Evolutionary conservation across 2,329 filamentous ascomycete genomes (phyloP).

Genomic region (Venturia asperata): DNA sequence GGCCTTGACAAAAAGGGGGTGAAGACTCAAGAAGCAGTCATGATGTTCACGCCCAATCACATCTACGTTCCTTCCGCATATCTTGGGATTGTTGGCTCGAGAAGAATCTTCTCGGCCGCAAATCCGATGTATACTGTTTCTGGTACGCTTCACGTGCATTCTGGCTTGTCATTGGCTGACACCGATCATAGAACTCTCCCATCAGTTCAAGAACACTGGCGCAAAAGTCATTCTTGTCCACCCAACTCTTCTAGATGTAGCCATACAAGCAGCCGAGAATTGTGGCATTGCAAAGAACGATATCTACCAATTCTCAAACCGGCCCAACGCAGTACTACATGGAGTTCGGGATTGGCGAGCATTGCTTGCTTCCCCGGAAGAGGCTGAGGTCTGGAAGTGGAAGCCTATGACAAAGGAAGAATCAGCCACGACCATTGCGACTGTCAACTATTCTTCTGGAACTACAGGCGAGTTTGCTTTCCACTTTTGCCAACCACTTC

Average conservation of each 20-base stretch:
- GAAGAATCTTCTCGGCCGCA: slow-evolving; percentile 47
- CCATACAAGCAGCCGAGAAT: slow-evolving; percentile 27
- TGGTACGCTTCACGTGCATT: slow-evolving; percentile 28
- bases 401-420: slow-evolving; percentile 27
- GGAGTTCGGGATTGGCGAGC: slow-evolving; percentile 30
- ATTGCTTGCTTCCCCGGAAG: slow-evolving; percentile 26
- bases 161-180: slow-evolving; percentile 2
- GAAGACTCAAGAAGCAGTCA: slow-evolving; percentile 42
- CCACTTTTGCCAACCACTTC: background rate
- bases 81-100: slow-evolving; percentile 45
- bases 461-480: slow-evolving; percentile 35
- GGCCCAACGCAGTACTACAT: slow-evolving; percentile 24
- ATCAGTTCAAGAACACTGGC: slow-evolving; percentile 32
- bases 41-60: slow-evolving; percentile 49
- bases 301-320: slow-evolving; percentile 31
- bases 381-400: slow-evolving; percentile 28
- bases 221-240: slow-evolving; percentile 30
- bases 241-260: slow-evolving; percentile 27
- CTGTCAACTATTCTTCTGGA: slow-evolving; percentile 47
- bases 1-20: slow-evolving; percentile 42
- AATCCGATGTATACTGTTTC: slow-evolving; percentile 47
- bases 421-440: slow-evolving; percentile 31
- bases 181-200: slow-evolving; percentile 27
- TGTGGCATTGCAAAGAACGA: slow-evolving; percentile 28
- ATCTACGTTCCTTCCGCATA: slow-evolving; percentile 48